Evolutionary conservation across 495 filamentous ascomycete genomes (phyloP).

Genomic region (Aspergillus diversus): DNA sequence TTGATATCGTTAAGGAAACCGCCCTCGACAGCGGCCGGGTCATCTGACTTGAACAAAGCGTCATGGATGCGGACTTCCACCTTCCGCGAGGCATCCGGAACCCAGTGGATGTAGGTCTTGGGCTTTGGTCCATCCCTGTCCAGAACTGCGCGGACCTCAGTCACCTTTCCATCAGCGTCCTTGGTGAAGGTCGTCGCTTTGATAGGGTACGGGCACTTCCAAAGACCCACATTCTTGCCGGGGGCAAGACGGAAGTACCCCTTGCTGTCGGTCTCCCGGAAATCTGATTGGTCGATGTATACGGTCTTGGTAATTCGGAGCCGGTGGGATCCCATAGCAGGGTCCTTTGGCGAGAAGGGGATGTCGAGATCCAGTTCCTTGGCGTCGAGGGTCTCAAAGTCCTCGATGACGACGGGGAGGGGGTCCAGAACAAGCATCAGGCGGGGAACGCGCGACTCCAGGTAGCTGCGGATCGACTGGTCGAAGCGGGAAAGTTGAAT

Average conservation of each 20-base stretch:
- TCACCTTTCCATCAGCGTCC: conserved; percentile 56
- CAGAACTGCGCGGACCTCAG: conserved; percentile 43
- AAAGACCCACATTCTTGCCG: conserved; percentile 84
- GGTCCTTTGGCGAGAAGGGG: conserved; percentile 61
- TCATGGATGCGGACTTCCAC: conserved; percentile 84
- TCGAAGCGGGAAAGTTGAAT: conserved; percentile 80
- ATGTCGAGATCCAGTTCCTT: conserved; percentile 56
- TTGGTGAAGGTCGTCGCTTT: conserved; percentile 65
- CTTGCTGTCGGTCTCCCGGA: conserved; percentile 79
- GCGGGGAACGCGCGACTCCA: conserved; percentile 82
- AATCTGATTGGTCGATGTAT: conserved; percentile 93
- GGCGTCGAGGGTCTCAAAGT: conserved; percentile 68
- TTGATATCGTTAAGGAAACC: conserved; percentile 87
- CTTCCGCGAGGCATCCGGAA: conserved; percentile 66
- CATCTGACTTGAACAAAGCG: conserved; percentile 81
- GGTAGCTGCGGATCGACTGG: conserved; percentile 74
- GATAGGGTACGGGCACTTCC: conserved; percentile 83
- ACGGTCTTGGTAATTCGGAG: conserved; percentile 74
- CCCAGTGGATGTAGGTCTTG: conserved; percentile 77
- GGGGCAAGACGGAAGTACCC: conserved; percentile 95
- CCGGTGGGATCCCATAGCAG: conserved; percentile 38
- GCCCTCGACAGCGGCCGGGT: conserved; percentile 70
- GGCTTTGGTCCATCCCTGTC: conserved; percentile 45
- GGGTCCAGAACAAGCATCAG: conserved; percentile 80
- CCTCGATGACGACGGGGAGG: conserved; percentile 71